A percentile compares a stretch with the other conserved stretches of the same genome.
These are phyloP conservation scores for Fusarium denticulatum DNA, from an alignment of 2,329 filamentous ascomycete species.

Conservation along the genomic window DNA sequence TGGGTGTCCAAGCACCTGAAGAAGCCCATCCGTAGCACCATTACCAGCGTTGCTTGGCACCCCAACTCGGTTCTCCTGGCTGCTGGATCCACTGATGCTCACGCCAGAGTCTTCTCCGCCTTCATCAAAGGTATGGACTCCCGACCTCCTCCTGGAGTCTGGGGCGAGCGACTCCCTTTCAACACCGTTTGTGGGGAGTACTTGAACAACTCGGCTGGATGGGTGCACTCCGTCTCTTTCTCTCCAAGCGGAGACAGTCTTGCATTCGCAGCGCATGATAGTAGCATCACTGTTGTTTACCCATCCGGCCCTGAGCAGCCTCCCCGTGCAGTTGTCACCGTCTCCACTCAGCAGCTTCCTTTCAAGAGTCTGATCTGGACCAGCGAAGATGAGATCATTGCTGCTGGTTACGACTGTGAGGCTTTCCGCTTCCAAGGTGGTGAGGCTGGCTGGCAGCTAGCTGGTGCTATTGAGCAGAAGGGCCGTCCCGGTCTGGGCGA, in stretches of 20 bases:
- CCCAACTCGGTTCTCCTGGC: slow-evolving; percentile 96
- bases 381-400: slow-evolving; percentile 90
- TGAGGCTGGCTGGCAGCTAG: slow-evolving; percentile 83
- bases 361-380: slow-evolving; percentile 96
- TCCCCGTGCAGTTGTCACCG: slow-evolving; percentile 87
- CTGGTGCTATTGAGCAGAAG: slow-evolving; percentile 82
- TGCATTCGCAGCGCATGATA: slow-evolving; percentile 94
- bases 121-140: slow-evolving; percentile 96
- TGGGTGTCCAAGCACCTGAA: slow-evolving; percentile 99
- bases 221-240: slow-evolving; percentile 94
- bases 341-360: slow-evolving; percentile 89
- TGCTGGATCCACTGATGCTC: slow-evolving; percentile 95
- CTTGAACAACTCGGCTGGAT: slow-evolving; percentile 94
- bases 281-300: slow-evolving; percentile 96
- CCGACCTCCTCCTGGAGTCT: slow-evolving; percentile 84
- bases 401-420: slow-evolving; percentile 90
- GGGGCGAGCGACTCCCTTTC: slow-evolving; percentile 96
- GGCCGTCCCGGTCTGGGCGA: slow-evolving; percentile 68
- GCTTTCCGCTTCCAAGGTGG: slow-evolving; percentile 88
- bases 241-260: slow-evolving; percentile 93
- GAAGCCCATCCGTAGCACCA: slow-evolving; percentile 97
- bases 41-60: slow-evolving; percentile 95
- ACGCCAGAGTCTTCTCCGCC: slow-evolving; percentile 91
- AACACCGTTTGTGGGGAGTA: slow-evolving; percentile 98
- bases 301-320: slow-evolving; percentile 90